Evolutionary conservation across 2,329 filamentous ascomycete species (phyloP), one percentile per base, ranked within the genome.

Genomic region (Orbilia quercus): DNA sequence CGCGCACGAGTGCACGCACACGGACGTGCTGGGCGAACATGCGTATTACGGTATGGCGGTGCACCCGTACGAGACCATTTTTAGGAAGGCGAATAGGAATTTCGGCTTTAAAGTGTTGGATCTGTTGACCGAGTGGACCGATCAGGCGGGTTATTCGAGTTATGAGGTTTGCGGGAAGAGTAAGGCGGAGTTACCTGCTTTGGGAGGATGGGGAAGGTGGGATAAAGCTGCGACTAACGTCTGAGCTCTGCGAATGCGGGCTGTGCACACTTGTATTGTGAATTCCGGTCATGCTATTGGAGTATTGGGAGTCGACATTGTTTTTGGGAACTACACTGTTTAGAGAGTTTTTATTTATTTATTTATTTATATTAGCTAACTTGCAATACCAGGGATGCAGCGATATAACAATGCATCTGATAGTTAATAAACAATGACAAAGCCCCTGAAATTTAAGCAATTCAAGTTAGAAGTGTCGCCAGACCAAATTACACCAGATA

Each of bases 11-110:
- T 73, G 69, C 40, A 36, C n/a, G 2, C 45, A 66, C 14, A 53
- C 34, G 3, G 69, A 73, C 22, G 25, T 66, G 9, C 38, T 65
- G 0, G n/a, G 48, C 12, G 45, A 54, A 14, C 9, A 38, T 5
- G 45, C 34, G 1, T 73, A 73, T 18, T 73, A 53, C 31, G 69
- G 69, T 1, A 40, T 25, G 28, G 47, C 36, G 4, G 7, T 73
- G 20, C 69, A 73, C 34, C 69, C 69, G 34, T 73, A 65, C 20
- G 69, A 73, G 23, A 73, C 40, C 3, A 57, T 73, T 34, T 73
- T 73, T 16, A 36, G 42, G 31, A 73, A 73, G 22, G 69, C 69
- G 7, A 73, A 73, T 45, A 31, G 60, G 20, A 25, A 62, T 38
- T 60, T 50, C n/a, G 50, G 42, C 1, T 4, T 40, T 28, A 7